Conservation (phyloP, 2,329 filamentous ascomycete species). For the Aspergillus aculeatinus region DNA sequence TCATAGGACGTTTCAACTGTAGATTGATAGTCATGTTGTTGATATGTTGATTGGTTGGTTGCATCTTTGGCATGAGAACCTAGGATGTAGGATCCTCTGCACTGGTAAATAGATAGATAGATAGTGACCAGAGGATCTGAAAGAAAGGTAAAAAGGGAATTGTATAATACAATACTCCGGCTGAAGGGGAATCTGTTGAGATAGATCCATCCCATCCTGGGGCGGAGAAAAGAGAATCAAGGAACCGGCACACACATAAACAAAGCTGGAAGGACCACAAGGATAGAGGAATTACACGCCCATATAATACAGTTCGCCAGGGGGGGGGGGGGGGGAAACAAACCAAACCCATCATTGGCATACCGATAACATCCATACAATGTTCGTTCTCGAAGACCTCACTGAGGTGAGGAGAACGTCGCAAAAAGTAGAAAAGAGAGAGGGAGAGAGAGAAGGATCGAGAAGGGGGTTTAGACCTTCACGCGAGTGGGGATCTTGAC, state of each 20-base stretch:
- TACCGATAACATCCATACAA: conserved; percentile 5
- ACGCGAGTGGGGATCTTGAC: conserved; percentile 64
- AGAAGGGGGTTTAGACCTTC: conserved; percentile 39
- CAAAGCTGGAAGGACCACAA: background rate
- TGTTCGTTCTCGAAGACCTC: background rate
- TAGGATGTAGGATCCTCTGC: background rate
- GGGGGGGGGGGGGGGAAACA: background rate
- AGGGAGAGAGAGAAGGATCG: background rate
- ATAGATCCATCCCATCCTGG: background rate
- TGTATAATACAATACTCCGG: conserved; percentile 4
- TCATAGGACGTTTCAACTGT: too few relatives aligned
- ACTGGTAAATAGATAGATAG: background rate
- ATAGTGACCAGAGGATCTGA: background rate
- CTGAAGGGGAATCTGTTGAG: background rate
- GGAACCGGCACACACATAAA: background rate
- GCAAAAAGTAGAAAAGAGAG: too few relatives aligned
- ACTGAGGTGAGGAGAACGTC: background rate
- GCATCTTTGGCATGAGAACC: background rate
- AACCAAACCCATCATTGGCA: background rate
- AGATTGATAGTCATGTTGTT: too few relatives aligned
- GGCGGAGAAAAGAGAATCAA: background rate
- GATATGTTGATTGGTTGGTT: background rate
- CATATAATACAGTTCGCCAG: conserved; percentile 1
- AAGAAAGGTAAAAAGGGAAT: background rate
- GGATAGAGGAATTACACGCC: background rate